phyloP scores from a whole-genome alignment of 352 stramenopile species.

The Globisporangium canariense region DNA sequence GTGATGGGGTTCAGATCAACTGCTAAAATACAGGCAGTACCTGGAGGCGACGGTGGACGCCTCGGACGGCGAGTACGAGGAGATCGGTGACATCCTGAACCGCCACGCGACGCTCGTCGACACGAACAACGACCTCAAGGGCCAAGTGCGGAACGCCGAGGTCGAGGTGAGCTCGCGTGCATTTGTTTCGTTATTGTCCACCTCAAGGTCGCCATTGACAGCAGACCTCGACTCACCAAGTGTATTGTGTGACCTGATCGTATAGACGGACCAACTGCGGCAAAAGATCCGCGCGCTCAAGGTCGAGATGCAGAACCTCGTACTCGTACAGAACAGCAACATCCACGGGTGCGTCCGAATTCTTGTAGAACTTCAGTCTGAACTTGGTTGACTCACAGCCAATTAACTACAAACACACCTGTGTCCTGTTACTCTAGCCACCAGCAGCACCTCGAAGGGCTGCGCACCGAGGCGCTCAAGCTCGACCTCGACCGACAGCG shows the following conservation, averaged over 20 bases:
- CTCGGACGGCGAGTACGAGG: conserved; percentile 82
- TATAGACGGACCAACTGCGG: conserved; percentile 63
- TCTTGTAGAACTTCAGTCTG: neutral
- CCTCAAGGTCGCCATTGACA: neutral
- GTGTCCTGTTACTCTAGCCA: conserved; percentile 22
- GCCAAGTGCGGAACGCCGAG: conserved; percentile 64
- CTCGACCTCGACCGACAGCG: conserved; percentile 81
- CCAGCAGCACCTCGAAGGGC: conserved; percentile 76
- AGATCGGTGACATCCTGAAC: conserved; percentile 84
- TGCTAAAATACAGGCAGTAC: conserved; percentile 85
- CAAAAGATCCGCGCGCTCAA: conserved; percentile 77
- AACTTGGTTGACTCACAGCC: neutral
- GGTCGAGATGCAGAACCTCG: conserved; percentile 79
- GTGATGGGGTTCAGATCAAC: conserved; percentile 28
- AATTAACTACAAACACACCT: neutral
- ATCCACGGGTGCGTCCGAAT: conserved; percentile 47
- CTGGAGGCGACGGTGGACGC: conserved; percentile 79
- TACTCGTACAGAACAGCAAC: conserved; percentile 83
- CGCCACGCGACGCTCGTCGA: conserved; percentile 81
- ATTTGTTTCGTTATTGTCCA: neutral
- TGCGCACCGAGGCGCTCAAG: conserved; percentile 73
- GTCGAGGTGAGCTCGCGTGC: conserved; percentile 32
- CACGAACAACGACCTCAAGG: conserved; percentile 85
- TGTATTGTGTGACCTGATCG: too few relatives aligned
- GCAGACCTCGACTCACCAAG: neutral